Percentiles rank a stretch among this genome's conserved stretches.
These are phyloP conservation scores for Phaffomyces antillensis DNA, from an alignment of 805 yeast genomes.

Conservation along the genomic window DNA sequence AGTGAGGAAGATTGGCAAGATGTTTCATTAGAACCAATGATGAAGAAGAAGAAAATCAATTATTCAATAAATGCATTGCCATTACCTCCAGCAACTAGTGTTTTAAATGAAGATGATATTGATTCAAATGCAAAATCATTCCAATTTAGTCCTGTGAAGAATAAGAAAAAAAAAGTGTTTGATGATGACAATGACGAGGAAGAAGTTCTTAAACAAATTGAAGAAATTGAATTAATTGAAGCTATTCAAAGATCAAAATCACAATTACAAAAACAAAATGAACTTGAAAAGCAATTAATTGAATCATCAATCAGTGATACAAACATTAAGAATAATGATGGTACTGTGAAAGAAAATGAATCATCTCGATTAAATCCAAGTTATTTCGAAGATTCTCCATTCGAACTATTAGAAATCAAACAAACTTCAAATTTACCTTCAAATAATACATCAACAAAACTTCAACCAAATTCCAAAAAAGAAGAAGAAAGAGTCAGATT, in stretches of 20 bases:
- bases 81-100: conserved; percentile 25
- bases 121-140: conserved; percentile 15
- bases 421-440: neutral
- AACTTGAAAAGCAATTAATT: conserved; percentile 21
- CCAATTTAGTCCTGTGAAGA: conserved; percentile 18
- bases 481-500: conserved; percentile 5
- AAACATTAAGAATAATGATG: conserved; percentile 18
- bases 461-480: neutral
- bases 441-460: neutral
- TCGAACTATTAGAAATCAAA: conserved; percentile 7
- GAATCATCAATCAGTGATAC: conserved; percentile 27
- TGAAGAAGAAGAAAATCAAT: conserved; percentile 24
- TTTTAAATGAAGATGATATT: conserved; percentile 7
- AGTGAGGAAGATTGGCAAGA: conserved; percentile 56
- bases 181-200: conserved; percentile 18
- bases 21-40: conserved; percentile 35
- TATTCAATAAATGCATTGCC: conserved; percentile 36
- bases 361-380: conserved; percentile 5
- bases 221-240: conserved; percentile 31
- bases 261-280: conserved; percentile 36
- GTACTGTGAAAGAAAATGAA: conserved; percentile 23
- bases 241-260: conserved; percentile 40
- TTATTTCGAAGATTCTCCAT: conserved; percentile 25
- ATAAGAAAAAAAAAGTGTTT: conserved; percentile 1
- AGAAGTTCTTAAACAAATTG: conserved; percentile 21